Evolutionary conservation across 169 alveolate genomes (phyloP).

Genomic region (Miamiensis avidus): DNA sequence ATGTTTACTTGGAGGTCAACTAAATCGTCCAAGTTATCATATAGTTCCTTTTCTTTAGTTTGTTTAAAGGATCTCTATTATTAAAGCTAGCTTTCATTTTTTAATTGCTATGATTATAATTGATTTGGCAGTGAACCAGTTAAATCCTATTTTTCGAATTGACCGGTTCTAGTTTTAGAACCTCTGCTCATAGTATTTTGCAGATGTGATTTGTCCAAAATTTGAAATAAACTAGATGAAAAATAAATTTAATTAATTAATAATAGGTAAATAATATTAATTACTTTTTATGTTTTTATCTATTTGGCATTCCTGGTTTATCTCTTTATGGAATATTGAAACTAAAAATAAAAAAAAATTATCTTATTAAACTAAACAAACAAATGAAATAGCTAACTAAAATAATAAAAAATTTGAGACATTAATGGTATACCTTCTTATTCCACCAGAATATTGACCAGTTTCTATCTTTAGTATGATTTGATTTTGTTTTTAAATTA

Average conservation of each 20-base stretch:
- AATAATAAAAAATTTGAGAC: no score
- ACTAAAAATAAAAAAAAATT: no score
- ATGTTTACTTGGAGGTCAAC: constrained; percentile 10
- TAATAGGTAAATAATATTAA: no score
- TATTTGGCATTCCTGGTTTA: constrained; percentile 32
- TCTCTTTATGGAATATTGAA: constrained; percentile 41
- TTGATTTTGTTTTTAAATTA: constrained; percentile 17
- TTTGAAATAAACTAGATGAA: constrained; percentile 24
- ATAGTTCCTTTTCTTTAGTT: neutral
- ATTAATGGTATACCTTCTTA: no score
- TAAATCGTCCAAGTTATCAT: neutral
- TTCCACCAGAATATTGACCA: neutral
- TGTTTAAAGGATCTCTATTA: no score
- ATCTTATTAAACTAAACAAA: no score
- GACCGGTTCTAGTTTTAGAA: neutral
- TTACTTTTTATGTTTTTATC: constrained; percentile 31
- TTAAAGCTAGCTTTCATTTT: neutral
- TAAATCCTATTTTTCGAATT: no score
- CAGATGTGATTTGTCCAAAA: constrained; percentile 9
- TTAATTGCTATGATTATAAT: no score
- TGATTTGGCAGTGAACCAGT: no score
- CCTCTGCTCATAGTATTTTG: neutral
- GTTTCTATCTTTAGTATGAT: constrained; percentile 31
- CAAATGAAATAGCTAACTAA: no score
- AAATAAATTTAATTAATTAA: neutral